Percentiles rank a stretch among this genome's conserved stretches.
Conservation (phyloP, 2,329 filamentous ascomycete genomes). For the Aspergillus niger region DNA sequence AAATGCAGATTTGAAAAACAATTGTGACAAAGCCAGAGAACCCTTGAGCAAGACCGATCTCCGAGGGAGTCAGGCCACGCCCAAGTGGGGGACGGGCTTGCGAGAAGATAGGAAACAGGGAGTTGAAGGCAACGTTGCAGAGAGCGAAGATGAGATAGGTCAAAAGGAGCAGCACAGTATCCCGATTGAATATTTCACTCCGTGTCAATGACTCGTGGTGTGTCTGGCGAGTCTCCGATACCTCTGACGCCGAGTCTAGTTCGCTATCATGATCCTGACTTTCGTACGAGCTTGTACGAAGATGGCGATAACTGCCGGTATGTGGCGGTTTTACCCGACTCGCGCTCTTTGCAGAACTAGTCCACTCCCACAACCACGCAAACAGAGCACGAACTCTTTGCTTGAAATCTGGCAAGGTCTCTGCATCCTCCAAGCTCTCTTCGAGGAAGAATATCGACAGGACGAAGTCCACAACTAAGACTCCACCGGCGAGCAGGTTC, state of each 20-base stretch:
- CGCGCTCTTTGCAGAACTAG: slow-evolving; percentile 56
- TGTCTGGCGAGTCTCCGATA: slow-evolving; percentile 41
- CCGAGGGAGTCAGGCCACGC: slow-evolving; percentile 71
- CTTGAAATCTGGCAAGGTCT: slow-evolving; percentile 61
- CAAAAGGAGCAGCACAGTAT: slow-evolving; percentile 76
- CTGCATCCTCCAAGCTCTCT: slow-evolving; percentile 75
- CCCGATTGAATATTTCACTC: slow-evolving; percentile 70
- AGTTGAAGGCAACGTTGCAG: slow-evolving; percentile 92
- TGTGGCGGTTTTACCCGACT: slow-evolving; percentile 56
- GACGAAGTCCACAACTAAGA: slow-evolving; percentile 72
- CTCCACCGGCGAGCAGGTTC: slow-evolving; percentile 73
- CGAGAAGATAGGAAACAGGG: slow-evolving; percentile 90
- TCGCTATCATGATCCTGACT: slow-evolving; percentile 45
- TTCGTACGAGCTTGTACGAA: slow-evolving; percentile 28
- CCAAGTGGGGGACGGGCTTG: slow-evolving; percentile 74
- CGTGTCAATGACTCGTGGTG: slow-evolving; percentile 52
- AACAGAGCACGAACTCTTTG: slow-evolving; percentile 63
- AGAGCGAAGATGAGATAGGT: slow-evolving; percentile 94
- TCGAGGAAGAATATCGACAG: slow-evolving; percentile 79
- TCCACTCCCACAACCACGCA: slow-evolving; percentile 70
- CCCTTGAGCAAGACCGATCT: slow-evolving; percentile 82
- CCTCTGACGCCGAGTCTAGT: slow-evolving; percentile 47
- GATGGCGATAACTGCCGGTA: slow-evolving; percentile 31
- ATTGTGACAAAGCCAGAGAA: slow-evolving; percentile 85
- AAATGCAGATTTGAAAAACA: slow-evolving; percentile 83